Evolutionary conservation across 306 rosid genomes (phyloP), one percentile per base, ranked within the genome.

Genomic region (Cucurbita moschata): DNA sequence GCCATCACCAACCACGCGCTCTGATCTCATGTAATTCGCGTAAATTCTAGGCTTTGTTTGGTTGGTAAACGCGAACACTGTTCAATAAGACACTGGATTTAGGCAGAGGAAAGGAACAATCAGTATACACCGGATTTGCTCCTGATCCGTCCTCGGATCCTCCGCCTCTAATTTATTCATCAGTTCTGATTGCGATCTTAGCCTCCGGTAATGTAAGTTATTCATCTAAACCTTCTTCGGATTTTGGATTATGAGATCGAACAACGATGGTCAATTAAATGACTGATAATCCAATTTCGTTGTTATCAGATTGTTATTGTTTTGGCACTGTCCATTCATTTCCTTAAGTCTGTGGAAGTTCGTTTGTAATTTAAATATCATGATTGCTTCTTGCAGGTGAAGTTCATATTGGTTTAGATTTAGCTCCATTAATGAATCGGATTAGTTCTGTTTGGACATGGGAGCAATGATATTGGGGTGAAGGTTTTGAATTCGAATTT

Each of bases 1-100:
- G 15, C 35, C 72, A 26, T 18, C 72, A 44, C 38, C 37, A 40
- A 67, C 72, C 72, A 21, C 72, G 53, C 72, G 74, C 74, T 50
- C 15, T 50, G 58, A 26, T 50, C 46, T 72, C 66, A 72, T 72
- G 63, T 53, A 42, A 39, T 49, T 23, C 4, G 64, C 76, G 65
- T 38, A 38, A 72, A 4, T 30, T 53, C n/a, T 50, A 71, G 26
- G 49, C 75, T 71, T 16, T 71, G 49, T 54, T 9, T 9, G 59
- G 49, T 71, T 54, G 62, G 62, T 6, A 6, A 38, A 16, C 2
- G 11, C 39, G 19, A 62, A 11, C 39, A 51, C 61, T 71, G 75
- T 51, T 51, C 12, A 50, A 70, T 70, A 6, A 10, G 58, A 62
- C 14, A 26, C 21, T 43, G 42, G 38, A 50, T 37, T 50, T 23